Evolutionary conservation across 345 rosid species (phyloP).

Genomic region (Clausena lansium): DNA sequence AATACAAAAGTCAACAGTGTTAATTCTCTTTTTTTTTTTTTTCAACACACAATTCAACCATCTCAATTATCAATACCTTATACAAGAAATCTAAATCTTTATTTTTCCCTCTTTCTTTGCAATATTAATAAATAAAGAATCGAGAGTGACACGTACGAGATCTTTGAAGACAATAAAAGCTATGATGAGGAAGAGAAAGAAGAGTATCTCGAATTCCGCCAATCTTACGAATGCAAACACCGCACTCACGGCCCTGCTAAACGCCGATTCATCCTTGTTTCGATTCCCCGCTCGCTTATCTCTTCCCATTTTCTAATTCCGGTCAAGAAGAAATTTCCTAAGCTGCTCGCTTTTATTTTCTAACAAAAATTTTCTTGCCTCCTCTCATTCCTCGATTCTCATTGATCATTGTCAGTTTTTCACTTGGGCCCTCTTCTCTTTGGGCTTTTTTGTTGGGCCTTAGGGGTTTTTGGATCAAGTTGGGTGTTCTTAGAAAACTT

Average conservation of each 20-base stretch:
- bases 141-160: constrained; percentile 40
- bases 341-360: neutral
- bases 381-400: neutral
- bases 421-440: too few species aligned
- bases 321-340: neutral
- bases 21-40: neutral
- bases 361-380: neutral
- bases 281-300: constrained; percentile 20
- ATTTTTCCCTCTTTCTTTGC: too few species aligned
- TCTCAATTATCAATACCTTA: neutral
- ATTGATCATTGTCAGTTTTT: neutral
- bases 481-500: too few species aligned
- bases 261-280: constrained; percentile 35
- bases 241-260: constrained; percentile 38
- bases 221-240: constrained; percentile 36
- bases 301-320: constrained; percentile 9
- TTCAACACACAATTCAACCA: neutral
- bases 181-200: constrained; percentile 52
- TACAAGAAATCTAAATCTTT: neutral
- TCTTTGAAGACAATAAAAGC: constrained; percentile 66
- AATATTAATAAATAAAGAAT: too few species aligned
- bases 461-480: too few species aligned
- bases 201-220: constrained; percentile 72
- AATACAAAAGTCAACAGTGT: too few species aligned
- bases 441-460: neutral